Evolutionary conservation across 2,329 filamentous ascomycete genomes (phyloP).

Genomic region (Phaeomoniella chlamydospora): DNA sequence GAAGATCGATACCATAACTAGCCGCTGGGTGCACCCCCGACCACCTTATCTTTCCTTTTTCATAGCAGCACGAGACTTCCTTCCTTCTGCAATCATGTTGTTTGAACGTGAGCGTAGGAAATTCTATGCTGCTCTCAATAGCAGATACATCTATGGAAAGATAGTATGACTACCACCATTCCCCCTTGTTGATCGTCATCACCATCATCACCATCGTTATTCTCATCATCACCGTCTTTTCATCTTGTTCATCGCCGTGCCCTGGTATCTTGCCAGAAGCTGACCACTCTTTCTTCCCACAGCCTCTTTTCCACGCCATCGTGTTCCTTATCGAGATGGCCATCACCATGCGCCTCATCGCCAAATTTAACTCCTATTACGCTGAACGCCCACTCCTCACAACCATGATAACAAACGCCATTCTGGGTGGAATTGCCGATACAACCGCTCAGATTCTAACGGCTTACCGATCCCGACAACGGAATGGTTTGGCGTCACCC

Average conservation of each 20-base stretch:
- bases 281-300: conserved; percentile 5
- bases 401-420: conserved; percentile 97
- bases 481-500: conserved; percentile 33
- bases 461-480: conserved; percentile 49
- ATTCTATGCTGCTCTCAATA: conserved; percentile 28
- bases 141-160: conserved; percentile 25
- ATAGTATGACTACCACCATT: conserved; percentile 9
- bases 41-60: no score
- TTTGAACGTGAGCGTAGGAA: conserved; percentile 23
- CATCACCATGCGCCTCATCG: conserved; percentile 64
- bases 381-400: conserved; percentile 84
- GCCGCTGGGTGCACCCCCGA: no score
- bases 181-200: conserved; percentile 4
- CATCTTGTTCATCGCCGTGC: neutral
- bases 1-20: no score
- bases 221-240: neutral
- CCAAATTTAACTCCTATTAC: conserved; percentile 91
- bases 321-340: conserved; percentile 82
- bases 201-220: neutral
- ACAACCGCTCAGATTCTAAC: conserved; percentile 91
- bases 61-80: no score
- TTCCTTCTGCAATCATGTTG: no score
- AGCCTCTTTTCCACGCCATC: conserved; percentile 79
- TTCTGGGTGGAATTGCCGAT: conserved; percentile 89
- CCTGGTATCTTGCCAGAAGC: neutral